Base-by-base conservation (phyloP, 2,329 filamentous ascomycete genomes). In the Scopulariopsis brevicaulis region DNA sequence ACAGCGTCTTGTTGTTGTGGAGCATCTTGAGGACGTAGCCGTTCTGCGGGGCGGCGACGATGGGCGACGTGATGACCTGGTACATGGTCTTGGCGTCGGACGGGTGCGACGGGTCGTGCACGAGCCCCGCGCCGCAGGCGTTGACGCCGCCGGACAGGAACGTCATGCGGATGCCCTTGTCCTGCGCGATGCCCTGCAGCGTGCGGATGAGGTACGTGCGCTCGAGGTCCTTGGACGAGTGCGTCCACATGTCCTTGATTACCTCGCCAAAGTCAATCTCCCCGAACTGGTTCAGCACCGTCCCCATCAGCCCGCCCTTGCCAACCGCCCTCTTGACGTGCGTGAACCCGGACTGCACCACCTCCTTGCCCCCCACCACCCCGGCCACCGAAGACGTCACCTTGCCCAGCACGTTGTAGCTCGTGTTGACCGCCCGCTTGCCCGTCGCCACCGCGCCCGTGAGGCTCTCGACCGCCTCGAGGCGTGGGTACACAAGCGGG, bases 11-110 rank as follows among this genome's bases (percentile, higher is more conserved):
- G 74, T 92, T 93, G 77, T 88, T 94, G 77, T 97, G 91, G n/a
- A 99, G 84, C 67, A 99, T 82, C 70, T 95, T 95, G 64, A 97
- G 80, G 50, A 97, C 86, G 73, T 96, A 96, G 63, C 81, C 83
- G 54, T 87, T 82, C 2, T 90, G 88, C 0, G 94, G 93, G 0
- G 89, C 87, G 53, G 96, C 95, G 58, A 97, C 93, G 60, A 99
- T 90, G 7, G 91, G 86, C 3, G 91, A 92, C 1, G 92, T 87
- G 69, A 97, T 96, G 69, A 99, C 82, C 71, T 99, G 94, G 74
- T 97, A 99, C 93, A 99, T 99, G 32, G 94, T 96, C 74, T 97
- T 99, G 79, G 97, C 91, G 71, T 97, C 91, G 46, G 84, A 85
- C 0, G 93, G 93, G 69, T 94, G 90, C 22, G 87, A 82, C 0